These are phyloP conservation scores for Takakia lepidozioides DNA, from an alignment of 225 moss, liverwort and hornwort species.

Conservation along the genomic window DNA sequence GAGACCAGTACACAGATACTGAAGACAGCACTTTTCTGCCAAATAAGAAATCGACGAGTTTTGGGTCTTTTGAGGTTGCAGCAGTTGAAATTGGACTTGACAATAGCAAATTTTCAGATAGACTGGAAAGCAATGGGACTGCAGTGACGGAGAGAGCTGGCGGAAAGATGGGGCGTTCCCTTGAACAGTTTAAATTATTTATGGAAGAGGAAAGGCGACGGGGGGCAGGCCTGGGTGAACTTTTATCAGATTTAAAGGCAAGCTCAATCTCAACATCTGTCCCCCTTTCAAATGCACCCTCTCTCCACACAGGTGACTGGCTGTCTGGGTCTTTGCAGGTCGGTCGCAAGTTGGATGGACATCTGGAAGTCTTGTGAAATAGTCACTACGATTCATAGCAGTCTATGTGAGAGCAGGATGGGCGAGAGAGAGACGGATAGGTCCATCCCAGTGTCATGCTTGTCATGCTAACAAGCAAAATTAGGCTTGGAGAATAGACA, in stretches of 20 bases:
- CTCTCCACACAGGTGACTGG: conserved; percentile 20
- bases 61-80: conserved; percentile 24
- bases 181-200: conserved; percentile 68
- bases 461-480: conserved; percentile 16
- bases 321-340: conserved; percentile 21
- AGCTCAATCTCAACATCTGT: conserved; percentile 26
- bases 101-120: conserved; percentile 20
- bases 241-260: conserved; percentile 80
- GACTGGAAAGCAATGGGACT: conserved; percentile 26
- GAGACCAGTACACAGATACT: conserved; percentile 23
- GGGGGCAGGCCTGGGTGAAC: conserved; percentile 67
- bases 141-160: conserved; percentile 39
- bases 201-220: conserved; percentile 70
- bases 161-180: conserved; percentile 23
- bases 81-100: conserved; percentile 22
- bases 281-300: conserved; percentile 32
- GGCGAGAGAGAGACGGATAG: conserved; percentile 7
- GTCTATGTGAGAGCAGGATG: conserved; percentile 21
- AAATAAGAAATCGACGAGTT: conserved; percentile 24
- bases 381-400: conserved; percentile 50
- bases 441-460: conserved; percentile 8
- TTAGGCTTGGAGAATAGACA: conserved; percentile 13
- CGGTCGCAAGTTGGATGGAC: conserved; percentile 19
- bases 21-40: conserved; percentile 24
- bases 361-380: conserved; percentile 39